Conservation (phyloP, 148 eudicot genomes). For the Chenopodium berlandieri region DNA sequence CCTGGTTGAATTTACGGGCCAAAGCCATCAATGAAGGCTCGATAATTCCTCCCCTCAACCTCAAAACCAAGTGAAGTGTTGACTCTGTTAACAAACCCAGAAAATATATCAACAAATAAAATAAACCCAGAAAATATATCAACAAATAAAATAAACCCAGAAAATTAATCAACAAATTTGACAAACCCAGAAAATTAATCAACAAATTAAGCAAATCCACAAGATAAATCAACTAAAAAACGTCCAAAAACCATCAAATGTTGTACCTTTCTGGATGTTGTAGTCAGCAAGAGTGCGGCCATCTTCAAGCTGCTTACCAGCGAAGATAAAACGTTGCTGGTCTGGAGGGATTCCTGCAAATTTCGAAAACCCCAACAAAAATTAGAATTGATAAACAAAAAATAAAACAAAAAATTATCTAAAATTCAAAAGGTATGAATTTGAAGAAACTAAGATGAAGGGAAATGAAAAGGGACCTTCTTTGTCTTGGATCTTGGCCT, state of each 20-base stretch:
- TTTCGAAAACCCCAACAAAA: background rate
- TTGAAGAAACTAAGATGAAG: background rate
- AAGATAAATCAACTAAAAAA: background rate
- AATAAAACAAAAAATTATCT: background rate
- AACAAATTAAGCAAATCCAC: no score
- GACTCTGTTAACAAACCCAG: constrained; percentile 38
- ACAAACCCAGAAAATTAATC: no score
- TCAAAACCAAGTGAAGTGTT: constrained; percentile 53
- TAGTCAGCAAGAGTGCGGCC: constrained; percentile 36
- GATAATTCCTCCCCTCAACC: constrained; percentile 60
- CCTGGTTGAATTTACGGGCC: constrained; percentile 59
- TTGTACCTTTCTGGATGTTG: constrained; percentile 32
- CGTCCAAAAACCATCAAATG: background rate
- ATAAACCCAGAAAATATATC: no score
- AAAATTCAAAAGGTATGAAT: background rate
- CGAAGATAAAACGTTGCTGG: constrained; percentile 32
- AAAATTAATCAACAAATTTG: no score
- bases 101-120: background rate
- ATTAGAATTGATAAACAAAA: no score
- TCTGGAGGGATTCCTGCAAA: constrained; percentile 28
- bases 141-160: no score
- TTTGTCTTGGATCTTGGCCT: constrained; percentile 31
- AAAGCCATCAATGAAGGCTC: constrained; percentile 58
- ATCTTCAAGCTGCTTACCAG: constrained; percentile 36
- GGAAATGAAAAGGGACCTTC: constrained; percentile 4